Base-by-base conservation (phyloP, 768 basidiomycete species). In the Postia placenta region DNA sequence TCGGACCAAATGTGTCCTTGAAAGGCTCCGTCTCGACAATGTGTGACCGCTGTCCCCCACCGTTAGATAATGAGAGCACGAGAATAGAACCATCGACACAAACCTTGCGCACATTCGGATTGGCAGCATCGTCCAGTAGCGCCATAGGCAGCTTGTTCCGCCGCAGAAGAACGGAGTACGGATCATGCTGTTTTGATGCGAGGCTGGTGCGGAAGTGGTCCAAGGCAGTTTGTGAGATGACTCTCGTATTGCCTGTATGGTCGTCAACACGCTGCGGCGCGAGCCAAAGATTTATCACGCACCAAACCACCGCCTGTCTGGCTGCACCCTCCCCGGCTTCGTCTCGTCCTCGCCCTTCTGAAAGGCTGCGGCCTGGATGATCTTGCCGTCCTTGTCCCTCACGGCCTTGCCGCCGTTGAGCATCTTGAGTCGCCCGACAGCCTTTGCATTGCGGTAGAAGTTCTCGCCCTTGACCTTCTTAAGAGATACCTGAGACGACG, bases 251-350 rank as follows among this genome's bases (percentile, higher is more conserved):
- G 37, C 95, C 93, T 94, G 56, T 5, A 22, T 4, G 24, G 19
- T 27, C 19, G 17, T 35, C 35, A 58, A 19, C 28, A 20, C 28
- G 11, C 7, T n/a, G 24, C 27, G 23, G 2, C 37, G 17, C 19
- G 9, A 25, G 22, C 19, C 38, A 6, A 37, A 24, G 11, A 50
- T 37, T 9, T 12, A 12, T 19, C 3, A 73, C 87, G 56, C 61
- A 95, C 93, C 96, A 60, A 99, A 99, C 95, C 95, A 99, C 59
- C 94, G 71, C 51, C 92, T 75, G 74, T 99, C 95, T 50, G 95
- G 90, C 70, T 93, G 89, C 19, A 98, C 91, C 47, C 94, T 73
- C 22, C 94, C 95, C 0, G 91, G 87, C 55, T 82, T 85, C 2
- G 87, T 81, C 68, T 96, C 92, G 45, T 83, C 85, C 67, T 96